A percentile compares a stretch with the other conserved stretches of the same genome.
These are phyloP conservation scores for Nothomitra cinnamomea DNA, from an alignment of 2,329 filamentous ascomycete genomes.

Conservation along the genomic window DNA sequence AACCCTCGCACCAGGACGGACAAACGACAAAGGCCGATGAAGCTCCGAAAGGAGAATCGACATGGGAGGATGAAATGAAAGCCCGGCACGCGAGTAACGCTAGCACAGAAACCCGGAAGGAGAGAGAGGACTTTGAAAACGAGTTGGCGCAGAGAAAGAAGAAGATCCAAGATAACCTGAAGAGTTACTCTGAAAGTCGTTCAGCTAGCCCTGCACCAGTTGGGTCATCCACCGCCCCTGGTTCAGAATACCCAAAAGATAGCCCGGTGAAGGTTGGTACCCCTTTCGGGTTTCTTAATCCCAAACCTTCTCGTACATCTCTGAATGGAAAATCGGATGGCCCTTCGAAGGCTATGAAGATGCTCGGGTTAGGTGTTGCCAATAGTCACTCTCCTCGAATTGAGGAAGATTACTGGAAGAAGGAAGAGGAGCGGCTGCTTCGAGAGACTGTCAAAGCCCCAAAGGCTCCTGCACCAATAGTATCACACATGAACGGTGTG, in stretches of 20 bases:
- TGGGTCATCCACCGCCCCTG: slow-evolving; percentile 19
- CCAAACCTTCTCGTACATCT: slow-evolving; percentile 22
- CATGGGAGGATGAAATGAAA: background rate
- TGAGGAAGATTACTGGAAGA: slow-evolving; percentile 20
- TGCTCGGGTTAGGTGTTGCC: slow-evolving; percentile 20
- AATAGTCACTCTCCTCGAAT: slow-evolving; percentile 15
- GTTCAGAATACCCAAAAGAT: background rate
- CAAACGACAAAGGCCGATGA: background rate
- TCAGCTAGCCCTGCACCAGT: slow-evolving; percentile 26
- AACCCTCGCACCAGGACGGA: background rate
- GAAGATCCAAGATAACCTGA: slow-evolving; percentile 30
- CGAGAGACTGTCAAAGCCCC: slow-evolving; percentile 19
- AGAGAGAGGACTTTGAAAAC: slow-evolving; percentile 29
- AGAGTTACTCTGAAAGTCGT: slow-evolving; percentile 25
- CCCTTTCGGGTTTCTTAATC: slow-evolving; percentile 24
- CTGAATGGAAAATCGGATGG: slow-evolving; percentile 17
- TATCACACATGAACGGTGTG: background rate
- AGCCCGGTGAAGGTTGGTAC: slow-evolving; percentile 13
- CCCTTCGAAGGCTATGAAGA: slow-evolving; percentile 22
- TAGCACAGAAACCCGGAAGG: slow-evolving; percentile 31
- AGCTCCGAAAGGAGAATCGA: background rate
- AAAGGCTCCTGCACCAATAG: slow-evolving; percentile 15
- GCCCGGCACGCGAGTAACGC: slow-evolving; percentile 15
- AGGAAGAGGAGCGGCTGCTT: slow-evolving; percentile 20
- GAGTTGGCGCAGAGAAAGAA: slow-evolving; percentile 30